Percentiles rank a stretch among this genome's conserved stretches.
Evolutionary conservation across 345 rosid species (phyloP).

Genomic region (Populus pruinosa): DNA sequence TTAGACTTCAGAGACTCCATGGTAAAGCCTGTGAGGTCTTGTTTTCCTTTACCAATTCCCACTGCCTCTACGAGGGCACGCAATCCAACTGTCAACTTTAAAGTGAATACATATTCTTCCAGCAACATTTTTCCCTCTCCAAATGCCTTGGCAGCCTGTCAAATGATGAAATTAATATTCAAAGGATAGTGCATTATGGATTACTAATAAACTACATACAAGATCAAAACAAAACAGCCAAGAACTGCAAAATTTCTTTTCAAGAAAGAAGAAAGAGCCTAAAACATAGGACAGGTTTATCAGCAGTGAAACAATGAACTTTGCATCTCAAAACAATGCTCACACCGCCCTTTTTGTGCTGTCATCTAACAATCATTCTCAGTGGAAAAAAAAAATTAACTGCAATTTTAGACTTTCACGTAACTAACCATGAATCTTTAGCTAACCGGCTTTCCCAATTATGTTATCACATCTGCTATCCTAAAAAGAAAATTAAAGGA

Average conservation of each 20-base stretch:
- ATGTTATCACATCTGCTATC: neutral
- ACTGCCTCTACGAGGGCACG: slow-evolving; percentile 35
- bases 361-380: neutral
- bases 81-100: slow-evolving; percentile 36
- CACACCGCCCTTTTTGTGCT: neutral
- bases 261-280: neutral
- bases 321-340: neutral
- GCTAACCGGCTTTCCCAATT: neutral
- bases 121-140: slow-evolving; percentile 51
- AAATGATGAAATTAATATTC: slow-evolving; percentile 2
- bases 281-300: neutral
- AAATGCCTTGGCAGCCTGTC: slow-evolving; percentile 50
- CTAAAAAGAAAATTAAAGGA: neutral
- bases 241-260: neutral
- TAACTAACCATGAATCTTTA: neutral
- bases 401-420: neutral
- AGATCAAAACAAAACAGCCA: neutral
- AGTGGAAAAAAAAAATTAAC: neutral
- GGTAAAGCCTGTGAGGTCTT: slow-evolving; percentile 42
- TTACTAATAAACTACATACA: neutral
- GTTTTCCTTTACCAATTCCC: slow-evolving; percentile 48
- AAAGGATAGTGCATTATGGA: neutral
- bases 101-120: slow-evolving; percentile 39
- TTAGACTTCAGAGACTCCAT: slow-evolving; percentile 39
- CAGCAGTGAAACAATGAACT: neutral